Evolutionary conservation across 2,329 filamentous ascomycete species (phyloP), one percentile per base, ranked within the genome.

Genomic region (Sporothrix pallida): DNA sequence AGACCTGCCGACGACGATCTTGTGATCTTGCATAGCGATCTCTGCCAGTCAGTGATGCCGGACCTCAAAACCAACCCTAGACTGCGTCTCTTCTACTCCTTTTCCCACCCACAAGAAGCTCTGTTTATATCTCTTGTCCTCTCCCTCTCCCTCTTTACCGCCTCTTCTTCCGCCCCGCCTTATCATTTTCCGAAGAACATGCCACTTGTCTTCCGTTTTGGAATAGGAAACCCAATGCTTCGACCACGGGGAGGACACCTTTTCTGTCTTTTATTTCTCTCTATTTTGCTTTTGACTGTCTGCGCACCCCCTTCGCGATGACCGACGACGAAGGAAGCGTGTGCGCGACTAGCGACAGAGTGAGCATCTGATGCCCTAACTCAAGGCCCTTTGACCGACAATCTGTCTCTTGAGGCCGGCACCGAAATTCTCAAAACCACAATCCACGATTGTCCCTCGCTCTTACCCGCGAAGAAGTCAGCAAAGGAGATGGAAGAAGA

Each of bases 1-100:
- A 52, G 46, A 50, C 46, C 46, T 52, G 13, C 46, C 31, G n/a
- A 42, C 52, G 31, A 70, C 50, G 52, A 69, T 42, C 67, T 69
- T 13, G 46, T 42, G 46, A 60, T 62, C 37, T 71, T 62, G 52
- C 54, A 60, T 54, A 70, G 52, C 42, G 54, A 60, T 48, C 37
- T 20, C 67, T 69, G 67, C 67, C 17, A 69, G 67, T n/a, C 67
- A 69, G 67, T n/a, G 67, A 69, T 54, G 48, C 67, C 69, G 20
- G 42, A 48, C 13, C 42, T 23, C 46, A 20, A 58, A 17, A 42
- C 26, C 50, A 54, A n/a, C 52, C 52, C 31, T 31, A 26, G 52
- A 48, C 52, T 42, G 48, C 17, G 46, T 44, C 67, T 56, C 17
- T 8, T 70, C 9, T 44, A 15, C 31, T 37, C 31, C 31, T 37